phyloP scores from a whole-genome alignment of 495 filamentous ascomycete genomes.

The Aspergillus steynii region DNA sequence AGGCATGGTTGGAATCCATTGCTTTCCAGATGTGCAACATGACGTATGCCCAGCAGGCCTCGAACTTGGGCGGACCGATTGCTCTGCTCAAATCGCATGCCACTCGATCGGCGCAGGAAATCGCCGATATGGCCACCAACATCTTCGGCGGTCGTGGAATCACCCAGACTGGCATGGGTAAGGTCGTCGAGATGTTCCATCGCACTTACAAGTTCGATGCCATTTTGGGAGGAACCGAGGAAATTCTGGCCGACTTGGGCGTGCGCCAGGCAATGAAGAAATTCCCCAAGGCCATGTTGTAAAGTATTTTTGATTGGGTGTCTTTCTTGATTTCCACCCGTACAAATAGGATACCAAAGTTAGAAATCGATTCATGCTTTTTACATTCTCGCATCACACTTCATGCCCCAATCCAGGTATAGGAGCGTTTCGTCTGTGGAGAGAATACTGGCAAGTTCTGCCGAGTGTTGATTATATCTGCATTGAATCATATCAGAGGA shows the following conservation, averaged over 20 bases:
- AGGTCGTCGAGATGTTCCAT: conserved; percentile 77
- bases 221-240: conserved; percentile 82
- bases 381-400: not conserved
- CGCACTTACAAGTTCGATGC: conserved; percentile 88
- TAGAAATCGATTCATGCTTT: not conserved
- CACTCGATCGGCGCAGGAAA: conserved; percentile 76
- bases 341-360: conserved; percentile 3
- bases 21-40: conserved; percentile 88
- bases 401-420: not conserved
- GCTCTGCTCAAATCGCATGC: conserved; percentile 78
- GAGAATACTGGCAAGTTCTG: too few species aligned
- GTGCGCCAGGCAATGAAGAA: conserved; percentile 79
- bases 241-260: conserved; percentile 79
- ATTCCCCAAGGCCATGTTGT: conserved; percentile 83
- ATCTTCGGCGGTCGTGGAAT: conserved; percentile 84
- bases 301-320: conserved; percentile 18
- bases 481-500: too few species aligned
- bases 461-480: too few species aligned
- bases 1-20: conserved; percentile 82
- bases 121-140: conserved; percentile 80
- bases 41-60: conserved; percentile 75
- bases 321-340: not conserved
- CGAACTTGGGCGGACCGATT: conserved; percentile 76
- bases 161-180: conserved; percentile 82
- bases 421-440: too few species aligned